A percentile compares a stretch with the other conserved stretches of the same genome.
These are phyloP conservation scores for Rhodamnia argentea DNA, from an alignment of 345 rosid species.

Conservation along the genomic window DNA sequence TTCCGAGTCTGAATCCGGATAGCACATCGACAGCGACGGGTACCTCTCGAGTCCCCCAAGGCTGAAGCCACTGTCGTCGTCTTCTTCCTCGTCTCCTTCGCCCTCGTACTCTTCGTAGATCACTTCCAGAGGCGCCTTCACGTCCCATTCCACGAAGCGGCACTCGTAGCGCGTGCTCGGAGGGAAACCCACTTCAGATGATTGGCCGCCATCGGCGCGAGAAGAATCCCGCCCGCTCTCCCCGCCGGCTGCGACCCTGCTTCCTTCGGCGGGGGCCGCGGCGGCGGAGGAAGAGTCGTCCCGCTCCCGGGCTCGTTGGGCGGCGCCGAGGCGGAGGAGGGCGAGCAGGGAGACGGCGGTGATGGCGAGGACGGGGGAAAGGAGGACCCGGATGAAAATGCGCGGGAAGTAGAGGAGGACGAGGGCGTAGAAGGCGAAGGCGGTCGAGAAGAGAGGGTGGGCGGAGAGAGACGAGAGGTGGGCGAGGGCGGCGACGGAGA, in stretches of 20 bases:
- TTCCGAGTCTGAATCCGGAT: slow-evolving; percentile 31
- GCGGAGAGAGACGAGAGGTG: background rate
- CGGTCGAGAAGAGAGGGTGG: background rate
- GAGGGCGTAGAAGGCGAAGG: background rate
- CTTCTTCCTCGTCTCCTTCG: slow-evolving; percentile 25
- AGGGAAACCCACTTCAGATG: background rate
- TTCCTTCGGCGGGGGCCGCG: background rate
- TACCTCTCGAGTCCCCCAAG: background rate
- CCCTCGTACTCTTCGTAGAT: slow-evolving; percentile 62
- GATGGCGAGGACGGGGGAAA: background rate
- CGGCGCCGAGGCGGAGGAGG: background rate
- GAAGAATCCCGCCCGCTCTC: background rate
- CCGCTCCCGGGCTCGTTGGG: background rate
- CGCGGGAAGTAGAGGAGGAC: background rate
- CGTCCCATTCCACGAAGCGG: slow-evolving; percentile 59
- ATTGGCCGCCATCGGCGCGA: background rate
- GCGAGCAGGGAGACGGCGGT: background rate
- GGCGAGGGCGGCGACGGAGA: background rate
- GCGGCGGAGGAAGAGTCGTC: background rate
- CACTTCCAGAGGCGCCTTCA: slow-evolving; percentile 72
- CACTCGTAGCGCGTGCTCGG: background rate
- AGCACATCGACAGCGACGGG: background rate
- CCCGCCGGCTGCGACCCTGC: background rate
- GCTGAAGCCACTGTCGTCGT: background rate
- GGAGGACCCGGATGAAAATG: background rate